Base-by-base conservation (phyloP, 2,329 filamentous ascomycete species). In the Ophiostoma ips region DNA sequence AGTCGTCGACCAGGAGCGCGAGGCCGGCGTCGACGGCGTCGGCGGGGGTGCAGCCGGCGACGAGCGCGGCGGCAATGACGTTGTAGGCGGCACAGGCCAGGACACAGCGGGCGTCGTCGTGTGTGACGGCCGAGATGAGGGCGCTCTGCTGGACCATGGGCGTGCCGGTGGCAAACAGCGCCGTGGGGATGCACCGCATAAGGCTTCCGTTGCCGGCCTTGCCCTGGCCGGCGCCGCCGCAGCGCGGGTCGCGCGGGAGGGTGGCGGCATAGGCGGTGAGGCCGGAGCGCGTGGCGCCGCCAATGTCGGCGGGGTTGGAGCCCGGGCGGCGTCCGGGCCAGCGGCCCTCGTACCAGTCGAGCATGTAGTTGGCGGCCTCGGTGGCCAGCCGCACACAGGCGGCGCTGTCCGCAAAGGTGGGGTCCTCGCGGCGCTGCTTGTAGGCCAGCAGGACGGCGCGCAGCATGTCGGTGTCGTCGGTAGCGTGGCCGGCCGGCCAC, bases 391-490 rank as follows among this genome's bases (percentile, higher is more conserved):
- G n/a, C 15, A 44, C 15, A 16, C 28, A 48, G 45, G 67, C 62
- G 6, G 51, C 16, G 36, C 40, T 24, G 36, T 12, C 16, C 30
- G 31, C 48, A n/a, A n/a, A n/a, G n/a, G n/a, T n/a, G n/a, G n/a
- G n/a, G n/a, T 49, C n/a, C 5, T 11, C 16, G 11, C 46, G 12
- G 11, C 24, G 13, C 31, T 28, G 43, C 1, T 52, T 58, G 53
- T 72, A 72, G 3, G 68, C 68, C 13, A 72, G 62, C 5, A 72
- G 59, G 0, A 71, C 65, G 10, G 64, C 69, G 5, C 69, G 67
- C 5, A 68, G 70, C 54, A 72, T 60, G 55, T 72, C 69, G 1
- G 69, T 72, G 55, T 72, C 69, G 56, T 72, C 69, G 24, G 70
- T 72, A 15, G 69, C 69, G 51, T 68, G 63, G 8, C 71, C 70